These are phyloP conservation scores for Logfia minima DNA, from an alignment of 129 eudicot genomes.

Conservation along the genomic window DNA sequence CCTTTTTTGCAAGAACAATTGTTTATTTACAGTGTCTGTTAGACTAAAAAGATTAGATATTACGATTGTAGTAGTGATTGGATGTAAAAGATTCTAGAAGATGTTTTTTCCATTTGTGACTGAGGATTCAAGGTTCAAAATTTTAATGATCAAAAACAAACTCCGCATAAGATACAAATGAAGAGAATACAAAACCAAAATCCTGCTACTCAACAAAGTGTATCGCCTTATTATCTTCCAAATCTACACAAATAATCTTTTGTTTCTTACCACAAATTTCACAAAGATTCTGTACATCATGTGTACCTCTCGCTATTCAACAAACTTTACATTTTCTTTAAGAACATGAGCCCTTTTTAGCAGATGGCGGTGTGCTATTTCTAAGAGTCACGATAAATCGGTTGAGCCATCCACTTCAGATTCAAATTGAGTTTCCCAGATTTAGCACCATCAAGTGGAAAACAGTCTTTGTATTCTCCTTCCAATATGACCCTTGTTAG, in stretches of 20 bases:
- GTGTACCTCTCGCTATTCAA: constrained; percentile 21
- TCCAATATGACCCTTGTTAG: constrained; percentile 85
- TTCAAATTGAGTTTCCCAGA: constrained; percentile 65
- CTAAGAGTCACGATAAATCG: constrained; percentile 66
- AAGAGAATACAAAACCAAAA: constrained; percentile 29
- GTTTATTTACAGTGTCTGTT: not conserved
- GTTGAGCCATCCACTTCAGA: constrained; percentile 88
- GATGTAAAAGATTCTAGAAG: not conserved
- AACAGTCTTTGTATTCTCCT: constrained; percentile 76
- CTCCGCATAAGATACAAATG: not conserved
- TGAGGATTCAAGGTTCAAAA: not conserved
- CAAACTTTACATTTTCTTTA: not conserved
- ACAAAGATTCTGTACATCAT: constrained; percentile 34
- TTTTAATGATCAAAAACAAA: not conserved
- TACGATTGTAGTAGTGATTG: not conserved
- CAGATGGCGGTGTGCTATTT: not conserved
- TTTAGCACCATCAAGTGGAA: constrained; percentile 84
- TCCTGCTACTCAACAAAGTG: constrained; percentile 21
- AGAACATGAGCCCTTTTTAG: not conserved
- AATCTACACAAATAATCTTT: constrained; percentile 18
- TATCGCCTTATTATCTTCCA: constrained; percentile 25
- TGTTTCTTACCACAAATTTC: constrained; percentile 26
- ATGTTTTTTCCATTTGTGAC: not conserved
- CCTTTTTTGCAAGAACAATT: not conserved
- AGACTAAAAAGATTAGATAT: no score